phyloP scores from a whole-genome alignment of 805 yeast genomes.

The Myxozyma mucilagina region DNA sequence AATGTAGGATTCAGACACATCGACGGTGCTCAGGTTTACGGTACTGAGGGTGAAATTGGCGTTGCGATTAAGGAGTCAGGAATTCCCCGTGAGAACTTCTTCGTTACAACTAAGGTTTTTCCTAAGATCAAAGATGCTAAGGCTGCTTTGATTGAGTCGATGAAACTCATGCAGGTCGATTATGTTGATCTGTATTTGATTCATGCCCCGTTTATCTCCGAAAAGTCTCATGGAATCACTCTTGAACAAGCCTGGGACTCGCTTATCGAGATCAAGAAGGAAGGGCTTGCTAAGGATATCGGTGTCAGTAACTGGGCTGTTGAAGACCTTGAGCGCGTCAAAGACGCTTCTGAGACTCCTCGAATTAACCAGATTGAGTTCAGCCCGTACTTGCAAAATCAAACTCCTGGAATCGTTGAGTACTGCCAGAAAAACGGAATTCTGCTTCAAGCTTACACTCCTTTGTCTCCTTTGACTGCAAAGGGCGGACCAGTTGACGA shows the following conservation, averaged over 20 bases:
- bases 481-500: slow-evolving; percentile 44
- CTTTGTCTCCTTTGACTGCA: slow-evolving; percentile 55
- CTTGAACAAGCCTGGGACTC: slow-evolving; percentile 38
- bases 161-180: slow-evolving; percentile 63
- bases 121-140: slow-evolving; percentile 43
- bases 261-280: slow-evolving; percentile 42
- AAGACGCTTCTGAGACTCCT: slow-evolving; percentile 61
- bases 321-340: slow-evolving; percentile 45
- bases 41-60: slow-evolving; percentile 68
- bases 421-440: slow-evolving; percentile 56
- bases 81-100: slow-evolving; percentile 51
- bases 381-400: slow-evolving; percentile 75
- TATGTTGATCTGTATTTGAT: slow-evolving; percentile 76
- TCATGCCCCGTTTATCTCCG: slow-evolving; percentile 74
- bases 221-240: no score
- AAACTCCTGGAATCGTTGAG: slow-evolving; percentile 59
- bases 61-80: slow-evolving; percentile 51
- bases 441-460: slow-evolving; percentile 71
- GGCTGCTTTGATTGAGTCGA: slow-evolving; percentile 58
- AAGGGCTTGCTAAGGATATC: slow-evolving; percentile 42
- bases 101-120: slow-evolving; percentile 47
- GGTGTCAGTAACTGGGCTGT: slow-evolving; percentile 37
- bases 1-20: slow-evolving; percentile 70
- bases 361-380: slow-evolving; percentile 74
- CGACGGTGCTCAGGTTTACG: slow-evolving; percentile 70